Conservation (phyloP, 2,329 filamentous ascomycete species). For the Botrytis pseudocinerea region DNA sequence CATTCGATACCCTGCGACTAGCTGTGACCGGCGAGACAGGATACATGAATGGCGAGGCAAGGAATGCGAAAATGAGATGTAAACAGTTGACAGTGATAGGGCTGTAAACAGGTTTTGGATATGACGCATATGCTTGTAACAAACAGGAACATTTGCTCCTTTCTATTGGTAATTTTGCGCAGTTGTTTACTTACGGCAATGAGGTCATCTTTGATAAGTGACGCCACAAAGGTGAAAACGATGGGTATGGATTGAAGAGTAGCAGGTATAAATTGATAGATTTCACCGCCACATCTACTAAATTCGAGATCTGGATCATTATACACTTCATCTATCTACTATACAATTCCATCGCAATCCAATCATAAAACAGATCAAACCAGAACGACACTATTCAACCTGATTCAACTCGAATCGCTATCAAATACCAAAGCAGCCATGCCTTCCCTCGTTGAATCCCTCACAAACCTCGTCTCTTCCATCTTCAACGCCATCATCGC, state of each 20-base stretch:
- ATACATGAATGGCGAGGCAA: neutral
- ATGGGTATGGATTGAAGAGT: neutral
- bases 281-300: neutral
- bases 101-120: constrained; percentile 16
- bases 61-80: constrained; percentile 1
- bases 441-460: constrained; percentile 36
- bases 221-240: constrained; percentile 2
- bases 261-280: neutral
- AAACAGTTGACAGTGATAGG: neutral
- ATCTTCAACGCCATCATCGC: constrained; percentile 36
- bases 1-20: neutral
- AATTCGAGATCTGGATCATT: neutral
- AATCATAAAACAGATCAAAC: neutral
- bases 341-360: no score
- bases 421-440: constrained; percentile 27
- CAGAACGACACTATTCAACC: neutral
- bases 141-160: neutral
- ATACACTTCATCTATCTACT: neutral
- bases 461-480: constrained; percentile 34
- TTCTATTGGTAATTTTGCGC: neutral
- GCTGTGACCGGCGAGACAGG: neutral
- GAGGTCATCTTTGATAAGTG: constrained; percentile 11
- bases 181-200: neutral
- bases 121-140: constrained; percentile 1
- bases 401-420: neutral